phyloP scores from a whole-genome alignment of 805 yeast genomes.

The Yarrowia sp. region DNA sequence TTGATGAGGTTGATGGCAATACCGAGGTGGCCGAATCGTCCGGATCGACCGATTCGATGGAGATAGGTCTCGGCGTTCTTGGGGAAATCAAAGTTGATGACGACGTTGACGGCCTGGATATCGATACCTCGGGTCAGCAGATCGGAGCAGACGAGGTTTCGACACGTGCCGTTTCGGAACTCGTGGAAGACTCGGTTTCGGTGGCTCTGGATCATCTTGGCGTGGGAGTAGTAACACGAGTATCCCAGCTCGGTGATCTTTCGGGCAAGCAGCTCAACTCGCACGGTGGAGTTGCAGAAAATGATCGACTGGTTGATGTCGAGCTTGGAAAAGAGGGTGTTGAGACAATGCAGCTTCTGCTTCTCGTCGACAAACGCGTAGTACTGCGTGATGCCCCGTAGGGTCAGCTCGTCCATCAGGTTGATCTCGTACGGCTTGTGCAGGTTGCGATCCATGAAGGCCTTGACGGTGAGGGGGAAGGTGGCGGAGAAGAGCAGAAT shows the following conservation, averaged over 20 bases:
- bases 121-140: constrained; percentile 97
- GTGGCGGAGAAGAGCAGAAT: constrained; percentile 91
- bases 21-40: constrained; percentile 98
- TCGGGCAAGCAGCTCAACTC: constrained; percentile 93
- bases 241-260: constrained; percentile 95
- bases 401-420: constrained; percentile 94
- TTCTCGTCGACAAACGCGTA: constrained; percentile 98
- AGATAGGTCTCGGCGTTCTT: constrained; percentile 95
- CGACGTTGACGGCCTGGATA: constrained; percentile 98
- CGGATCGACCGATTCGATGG: constrained; percentile 98
- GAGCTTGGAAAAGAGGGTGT: constrained; percentile 88
- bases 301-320: constrained; percentile 96
- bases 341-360: constrained; percentile 92
- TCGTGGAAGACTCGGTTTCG: constrained; percentile 98
- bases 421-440: constrained; percentile 92
- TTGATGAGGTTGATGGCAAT: constrained; percentile 93
- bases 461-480: constrained; percentile 90
- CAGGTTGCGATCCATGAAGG: constrained; percentile 87
- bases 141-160: constrained; percentile 96
- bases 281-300: constrained; percentile 93
- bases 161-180: constrained; percentile 95
- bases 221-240: constrained; percentile 95
- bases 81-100: constrained; percentile 97
- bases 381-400: constrained; percentile 94
- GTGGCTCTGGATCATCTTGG: constrained; percentile 95